phyloP scores from a whole-genome alignment of 192 early-diverging fungal species.

The Neocallimastix lanati region DNA sequence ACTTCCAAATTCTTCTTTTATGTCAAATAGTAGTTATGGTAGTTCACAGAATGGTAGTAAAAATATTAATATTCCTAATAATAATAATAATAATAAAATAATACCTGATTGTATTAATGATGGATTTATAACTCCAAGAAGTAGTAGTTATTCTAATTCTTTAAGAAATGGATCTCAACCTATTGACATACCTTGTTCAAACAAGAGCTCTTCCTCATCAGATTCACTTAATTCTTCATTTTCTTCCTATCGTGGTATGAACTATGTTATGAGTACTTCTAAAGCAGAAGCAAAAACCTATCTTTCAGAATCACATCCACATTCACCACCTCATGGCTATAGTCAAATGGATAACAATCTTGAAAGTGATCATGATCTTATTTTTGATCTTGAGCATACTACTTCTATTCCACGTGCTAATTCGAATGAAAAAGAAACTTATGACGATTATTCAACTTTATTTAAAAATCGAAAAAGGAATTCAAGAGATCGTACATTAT shows the following conservation, averaged over 20 bases:
- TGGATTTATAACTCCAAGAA: neutral
- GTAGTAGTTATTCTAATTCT: neutral
- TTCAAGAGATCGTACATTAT: no score
- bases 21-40: neutral
- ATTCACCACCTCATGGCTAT: neutral
- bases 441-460: no score
- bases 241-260: neutral
- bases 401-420: neutral
- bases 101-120: neutral
- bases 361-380: neutral
- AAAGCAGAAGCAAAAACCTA: neutral
- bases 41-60: neutral
- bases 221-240: neutral
- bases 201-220: neutral
- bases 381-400: neutral
- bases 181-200: neutral
- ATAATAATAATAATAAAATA: neutral
- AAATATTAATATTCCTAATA: no score
- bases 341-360: neutral
- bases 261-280: neutral
- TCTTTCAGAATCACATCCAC: neutral
- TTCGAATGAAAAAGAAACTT: neutral
- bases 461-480: no score
- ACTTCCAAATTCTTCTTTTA: neutral
- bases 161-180: neutral